Conservation (phyloP, 192 early-diverging fungal genomes). For the Radiomyces spectabilis region DNA sequence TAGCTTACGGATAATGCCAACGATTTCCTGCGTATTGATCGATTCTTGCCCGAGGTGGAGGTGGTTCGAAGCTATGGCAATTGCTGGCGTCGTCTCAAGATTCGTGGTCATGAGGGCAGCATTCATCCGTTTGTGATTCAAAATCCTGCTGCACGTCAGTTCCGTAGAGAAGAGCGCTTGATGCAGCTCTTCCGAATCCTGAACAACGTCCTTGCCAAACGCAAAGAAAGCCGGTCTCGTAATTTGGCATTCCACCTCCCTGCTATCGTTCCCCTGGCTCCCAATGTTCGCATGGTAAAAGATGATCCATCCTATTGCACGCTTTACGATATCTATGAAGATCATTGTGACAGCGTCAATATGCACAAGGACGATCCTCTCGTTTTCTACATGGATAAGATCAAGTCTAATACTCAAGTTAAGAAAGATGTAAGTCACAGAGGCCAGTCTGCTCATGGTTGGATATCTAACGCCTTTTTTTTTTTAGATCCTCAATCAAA, state of each 20-base stretch:
- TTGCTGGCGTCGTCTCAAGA: slow-evolving; percentile 72
- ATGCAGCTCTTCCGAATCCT: slow-evolving; percentile 91
- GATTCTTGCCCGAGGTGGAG: slow-evolving; percentile 90
- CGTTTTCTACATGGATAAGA: slow-evolving; percentile 68
- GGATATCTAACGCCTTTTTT: too few relatives aligned
- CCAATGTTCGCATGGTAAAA: slow-evolving; percentile 86
- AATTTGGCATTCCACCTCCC: slow-evolving; percentile 83
- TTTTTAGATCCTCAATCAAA: slow-evolving; percentile 30
- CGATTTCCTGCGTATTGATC: slow-evolving; percentile 92
- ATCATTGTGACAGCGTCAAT: slow-evolving; percentile 64
- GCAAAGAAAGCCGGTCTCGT: slow-evolving; percentile 74
- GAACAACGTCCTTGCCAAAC: slow-evolving; percentile 76
- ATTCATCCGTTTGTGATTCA: slow-evolving; percentile 90
- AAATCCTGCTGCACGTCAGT: slow-evolving; percentile 82
- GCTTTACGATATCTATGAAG: slow-evolving; percentile 91
- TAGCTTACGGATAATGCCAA: slow-evolving; percentile 63
- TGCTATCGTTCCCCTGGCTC: slow-evolving; percentile 86
- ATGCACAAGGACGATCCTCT: slow-evolving; percentile 86
- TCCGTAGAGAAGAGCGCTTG: slow-evolving; percentile 91
- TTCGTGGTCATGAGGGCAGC: slow-evolving; percentile 88
- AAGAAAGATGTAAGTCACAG: slow-evolving; percentile 43
- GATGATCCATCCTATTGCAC: slow-evolving; percentile 87
- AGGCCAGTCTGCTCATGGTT: not conserved
- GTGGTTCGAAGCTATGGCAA: slow-evolving; percentile 67
- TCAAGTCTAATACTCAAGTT: slow-evolving; percentile 54